Percentiles rank a stretch among this genome's conserved stretches.
phyloP scores from a whole-genome alignment of 192 early-diverging fungal genomes.

The Linnemannia exigua region DNA sequence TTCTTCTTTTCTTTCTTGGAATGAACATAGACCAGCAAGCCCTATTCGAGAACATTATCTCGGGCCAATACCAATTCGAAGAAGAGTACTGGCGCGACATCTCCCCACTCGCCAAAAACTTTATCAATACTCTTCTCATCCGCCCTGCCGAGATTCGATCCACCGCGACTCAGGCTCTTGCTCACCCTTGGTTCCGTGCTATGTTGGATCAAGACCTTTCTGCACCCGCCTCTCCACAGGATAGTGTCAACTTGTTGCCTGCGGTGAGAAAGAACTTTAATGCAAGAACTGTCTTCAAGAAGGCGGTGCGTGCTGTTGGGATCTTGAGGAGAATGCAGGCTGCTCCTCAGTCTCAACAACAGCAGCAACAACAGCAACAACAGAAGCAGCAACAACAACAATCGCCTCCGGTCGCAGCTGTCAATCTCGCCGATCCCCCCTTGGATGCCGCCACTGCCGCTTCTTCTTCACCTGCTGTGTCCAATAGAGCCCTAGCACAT shows the following conservation, averaged over 20 bases:
- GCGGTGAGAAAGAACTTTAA: slow-evolving; percentile 48
- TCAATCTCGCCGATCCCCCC: neutral
- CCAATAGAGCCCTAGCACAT: neutral
- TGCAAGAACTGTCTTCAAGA: slow-evolving; percentile 47
- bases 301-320: slow-evolving; percentile 42
- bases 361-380: neutral
- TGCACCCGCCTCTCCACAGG: slow-evolving; percentile 33
- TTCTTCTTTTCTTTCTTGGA: neutral
- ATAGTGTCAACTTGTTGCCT: slow-evolving; percentile 47
- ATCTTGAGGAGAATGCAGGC: slow-evolving; percentile 44
- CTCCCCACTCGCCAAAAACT: slow-evolving; percentile 80
- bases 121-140: slow-evolving; percentile 76
- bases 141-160: slow-evolving; percentile 80
- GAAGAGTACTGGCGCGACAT: slow-evolving; percentile 87
- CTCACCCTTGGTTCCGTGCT: slow-evolving; percentile 86
- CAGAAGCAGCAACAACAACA: neutral
- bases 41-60: slow-evolving; percentile 79
- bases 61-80: slow-evolving; percentile 77
- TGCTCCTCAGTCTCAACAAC: neutral
- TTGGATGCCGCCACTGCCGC: neutral
- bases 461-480: neutral
- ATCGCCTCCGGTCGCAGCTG: neutral
- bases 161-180: slow-evolving; percentile 83
- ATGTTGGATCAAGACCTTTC: slow-evolving; percentile 43
- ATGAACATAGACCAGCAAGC: slow-evolving; percentile 61